A percentile compares a stretch with the other conserved stretches of the same genome.
phyloP scores from a whole-genome alignment of 2,329 filamentous ascomycete species.

The Exophiala dermatitidis region DNA sequence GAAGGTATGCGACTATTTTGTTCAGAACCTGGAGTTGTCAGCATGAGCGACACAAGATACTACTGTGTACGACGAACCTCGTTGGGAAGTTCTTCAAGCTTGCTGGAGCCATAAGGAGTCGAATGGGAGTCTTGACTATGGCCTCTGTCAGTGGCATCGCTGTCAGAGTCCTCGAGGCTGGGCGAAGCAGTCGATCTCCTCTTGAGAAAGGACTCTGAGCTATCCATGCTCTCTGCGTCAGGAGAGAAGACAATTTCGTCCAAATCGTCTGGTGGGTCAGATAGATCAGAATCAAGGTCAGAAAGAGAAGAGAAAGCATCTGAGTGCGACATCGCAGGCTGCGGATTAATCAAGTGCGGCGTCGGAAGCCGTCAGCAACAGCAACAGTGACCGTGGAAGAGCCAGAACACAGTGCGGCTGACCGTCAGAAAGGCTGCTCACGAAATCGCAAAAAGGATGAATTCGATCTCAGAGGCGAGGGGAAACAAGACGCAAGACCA shows the following conservation, averaged over 20 bases:
- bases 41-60: not conserved
- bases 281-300: slow-evolving; percentile 14
- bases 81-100: slow-evolving; percentile 15
- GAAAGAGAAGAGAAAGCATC: not conserved
- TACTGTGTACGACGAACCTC: slow-evolving; percentile 10
- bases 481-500: not conserved
- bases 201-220: not conserved
- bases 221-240: not conserved
- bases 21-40: slow-evolving; percentile 16
- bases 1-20: slow-evolving; percentile 15
- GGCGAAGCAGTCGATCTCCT: not conserved
- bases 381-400: too few species aligned
- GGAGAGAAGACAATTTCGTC: slow-evolving; percentile 7
- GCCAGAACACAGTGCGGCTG: too few species aligned
- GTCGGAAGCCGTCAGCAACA: too few species aligned
- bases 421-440: too few species aligned
- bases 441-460: not conserved
- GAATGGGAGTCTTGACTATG: not conserved
- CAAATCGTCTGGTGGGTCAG: slow-evolving; percentile 16
- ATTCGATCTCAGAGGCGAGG: not conserved
- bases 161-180: not conserved
- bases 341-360: not conserved
- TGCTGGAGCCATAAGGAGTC: not conserved
- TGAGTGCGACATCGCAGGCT: not conserved
- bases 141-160: not conserved